A percentile compares a stretch with the other conserved stretches of the same genome.
Conservation (phyloP, 495 filamentous ascomycete genomes). For the Hypoxylon crocopeplum region DNA sequence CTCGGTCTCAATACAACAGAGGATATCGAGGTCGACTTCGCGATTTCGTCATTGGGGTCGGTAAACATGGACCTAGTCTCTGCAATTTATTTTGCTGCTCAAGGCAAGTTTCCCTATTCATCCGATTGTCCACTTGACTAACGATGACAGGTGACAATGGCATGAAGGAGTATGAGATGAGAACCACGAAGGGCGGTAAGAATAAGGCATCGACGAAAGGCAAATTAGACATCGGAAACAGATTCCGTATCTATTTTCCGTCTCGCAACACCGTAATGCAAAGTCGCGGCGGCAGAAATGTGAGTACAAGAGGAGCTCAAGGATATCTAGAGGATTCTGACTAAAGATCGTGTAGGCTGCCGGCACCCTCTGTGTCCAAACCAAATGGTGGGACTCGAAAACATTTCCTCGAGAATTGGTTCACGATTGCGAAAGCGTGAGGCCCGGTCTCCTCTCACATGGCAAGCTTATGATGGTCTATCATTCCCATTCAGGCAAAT, state of each 20-base stretch:
- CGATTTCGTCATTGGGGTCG: constrained; percentile 79
- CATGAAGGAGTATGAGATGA: constrained; percentile 59
- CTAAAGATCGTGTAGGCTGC: constrained; percentile 51
- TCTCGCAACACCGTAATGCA: constrained; percentile 70
- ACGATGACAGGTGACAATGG: constrained; percentile 62
- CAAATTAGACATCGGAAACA: constrained; percentile 51
- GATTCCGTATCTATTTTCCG: constrained; percentile 83
- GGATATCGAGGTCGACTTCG: constrained; percentile 65
- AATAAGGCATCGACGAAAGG: constrained; percentile 39
- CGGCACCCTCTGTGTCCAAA: constrained; percentile 82
- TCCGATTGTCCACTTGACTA: neutral
- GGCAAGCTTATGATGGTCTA: constrained; percentile 82
- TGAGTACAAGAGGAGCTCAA: constrained; percentile 27
- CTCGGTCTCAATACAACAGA: constrained; percentile 60
- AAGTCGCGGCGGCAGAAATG: constrained; percentile 64
- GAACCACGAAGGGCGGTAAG: constrained; percentile 43
- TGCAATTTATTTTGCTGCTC: constrained; percentile 75
- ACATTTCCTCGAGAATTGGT: constrained; percentile 75
- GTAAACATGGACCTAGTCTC: constrained; percentile 71
- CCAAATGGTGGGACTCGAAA: constrained; percentile 67
- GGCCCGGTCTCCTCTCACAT: constrained; percentile 81
- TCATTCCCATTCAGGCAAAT: constrained; percentile 34
- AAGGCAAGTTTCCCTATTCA: constrained; percentile 57
- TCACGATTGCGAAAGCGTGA: constrained; percentile 73
- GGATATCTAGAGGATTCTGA: neutral